phyloP scores from a whole-genome alignment of 192 early-diverging fungal species.

The Linnemannia exigua region DNA sequence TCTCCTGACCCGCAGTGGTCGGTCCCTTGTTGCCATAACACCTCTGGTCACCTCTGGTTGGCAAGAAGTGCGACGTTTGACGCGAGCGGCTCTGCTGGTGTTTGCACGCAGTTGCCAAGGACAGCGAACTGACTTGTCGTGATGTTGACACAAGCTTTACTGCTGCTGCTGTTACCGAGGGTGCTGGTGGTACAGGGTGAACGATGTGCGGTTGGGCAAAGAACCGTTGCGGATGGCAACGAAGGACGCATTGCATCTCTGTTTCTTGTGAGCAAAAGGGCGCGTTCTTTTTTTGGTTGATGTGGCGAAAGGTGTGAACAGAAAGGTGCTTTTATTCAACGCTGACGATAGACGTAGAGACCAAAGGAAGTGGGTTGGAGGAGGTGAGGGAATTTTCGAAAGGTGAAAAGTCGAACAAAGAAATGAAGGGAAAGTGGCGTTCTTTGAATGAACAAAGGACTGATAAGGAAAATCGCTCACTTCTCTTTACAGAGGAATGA shows the following conservation, averaged over 20 bases:
- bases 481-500: neutral
- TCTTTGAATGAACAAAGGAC: neutral
- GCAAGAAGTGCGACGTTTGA: neutral
- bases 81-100: neutral
- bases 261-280: neutral
- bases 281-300: neutral
- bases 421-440: neutral
- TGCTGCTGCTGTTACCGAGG: constrained; percentile 2
- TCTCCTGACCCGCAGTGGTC: neutral
- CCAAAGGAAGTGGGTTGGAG: neutral
- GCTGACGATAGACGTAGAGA: neutral
- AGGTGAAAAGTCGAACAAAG: neutral
- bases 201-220: neutral
- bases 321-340: neutral
- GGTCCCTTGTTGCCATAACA: neutral
- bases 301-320: neutral
- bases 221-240: constrained; percentile 40
- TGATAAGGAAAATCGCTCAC: neutral
- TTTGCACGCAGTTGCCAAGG: neutral
- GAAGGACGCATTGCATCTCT: constrained; percentile 40
- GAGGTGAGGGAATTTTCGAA: neutral
- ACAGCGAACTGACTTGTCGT: neutral
- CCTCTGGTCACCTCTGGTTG: neutral
- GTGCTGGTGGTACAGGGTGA: neutral
- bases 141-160: neutral